Base-by-base conservation (phyloP, 75 land plant genomes). In the Selaginella tamariscina region DNA sequence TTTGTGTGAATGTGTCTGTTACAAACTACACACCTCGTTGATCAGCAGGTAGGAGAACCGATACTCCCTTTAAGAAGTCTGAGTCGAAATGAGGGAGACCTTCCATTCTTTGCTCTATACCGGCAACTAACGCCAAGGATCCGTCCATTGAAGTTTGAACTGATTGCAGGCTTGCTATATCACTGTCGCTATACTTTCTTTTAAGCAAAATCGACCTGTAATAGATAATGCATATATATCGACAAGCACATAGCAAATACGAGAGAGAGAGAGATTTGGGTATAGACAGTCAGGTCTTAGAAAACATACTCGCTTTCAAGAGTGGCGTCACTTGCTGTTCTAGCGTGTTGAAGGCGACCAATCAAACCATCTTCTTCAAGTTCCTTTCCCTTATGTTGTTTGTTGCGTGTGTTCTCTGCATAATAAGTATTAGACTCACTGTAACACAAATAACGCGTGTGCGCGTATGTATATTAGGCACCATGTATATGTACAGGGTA, bases 151-250 rank as follows among this genome's bases (percentile, higher is more conserved):
- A 22, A 32, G 73, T 79, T 30, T 70, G 68, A 74, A 75, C 75
- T 63, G 91, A 90, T 11, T 80, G 62, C 68, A 87, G 88, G 70
- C 91, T 85, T 55, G 91, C 96, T 72, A 78, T 68, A 39, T 39
- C 49, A 39, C 49, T 39, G 49, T 39, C 49, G 49, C 49, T 39
- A 39, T 39, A 5, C 49, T 39, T 39, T 15, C 49, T 39, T 39
- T 15, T 39, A 39, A 5, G 49, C 5, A 39, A 39, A 39, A 5
- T n/a, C n/a, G n/a, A n/a, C n/a, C n/a, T n/a, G n/a, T n/a, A n/a
- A n/a, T n/a, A n/a, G n/a, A n/a, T n/a, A n/a, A n/a, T n/a, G n/a
- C n/a, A n/a, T n/a, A n/a, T n/a, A n/a, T n/a, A n/a, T n/a, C n/a
- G n/a, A n/a, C n/a, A n/a, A n/a, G n/a, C n/a, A n/a, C n/a, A n/a